Base-by-base conservation (phyloP, 116 monocot species). In the Cymodocea nodosa region DNA sequence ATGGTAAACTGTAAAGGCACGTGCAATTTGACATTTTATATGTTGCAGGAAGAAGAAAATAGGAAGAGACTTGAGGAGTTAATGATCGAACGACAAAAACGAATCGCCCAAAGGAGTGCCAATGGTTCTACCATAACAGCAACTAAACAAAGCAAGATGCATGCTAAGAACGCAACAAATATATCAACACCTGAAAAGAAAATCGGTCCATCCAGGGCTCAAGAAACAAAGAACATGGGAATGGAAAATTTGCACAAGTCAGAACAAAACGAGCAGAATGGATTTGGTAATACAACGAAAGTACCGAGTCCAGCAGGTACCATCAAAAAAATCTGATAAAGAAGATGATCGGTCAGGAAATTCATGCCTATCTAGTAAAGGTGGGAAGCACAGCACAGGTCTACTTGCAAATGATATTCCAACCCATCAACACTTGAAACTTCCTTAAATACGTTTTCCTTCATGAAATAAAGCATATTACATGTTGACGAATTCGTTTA, bases 11-110 rank as follows among this genome's bases (percentile, higher is more conserved):
- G 2, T 34, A 44, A 44, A 2, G 60, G 60, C 60, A 14, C 30
- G 18, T 15, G 23, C 5, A 34, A 60, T 39, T 56, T 37, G 40
- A 37, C 5, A 44, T 60, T 52, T 51, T 15, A 24, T 56, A 22
- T 35, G 15, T 17, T 62, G 36, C 75, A 75, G 75, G 75, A 75
- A 62, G 75, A 75, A 49, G 75, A 50, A 39, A 59, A 69, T 18
- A 51, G 62, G 68, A 75, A 56, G 52, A 68, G 69, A 24, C 19
- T 75, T 24, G 75, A 68, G 55, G 68, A 52, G 14, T 50, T 68
- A 14, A 24, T 13, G 55, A 25, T 62, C 15, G 36, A 75, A 35
- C 35, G 75, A 10, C 61, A 75, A 35, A 68, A 63, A 55, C 35
- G 75, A 56, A 75, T 75, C 53, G 63, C 68, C 4, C 39, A 68